Conservation (phyloP, 352 stramenopile genomes). For the Nothophytophthora sp. region DNA sequence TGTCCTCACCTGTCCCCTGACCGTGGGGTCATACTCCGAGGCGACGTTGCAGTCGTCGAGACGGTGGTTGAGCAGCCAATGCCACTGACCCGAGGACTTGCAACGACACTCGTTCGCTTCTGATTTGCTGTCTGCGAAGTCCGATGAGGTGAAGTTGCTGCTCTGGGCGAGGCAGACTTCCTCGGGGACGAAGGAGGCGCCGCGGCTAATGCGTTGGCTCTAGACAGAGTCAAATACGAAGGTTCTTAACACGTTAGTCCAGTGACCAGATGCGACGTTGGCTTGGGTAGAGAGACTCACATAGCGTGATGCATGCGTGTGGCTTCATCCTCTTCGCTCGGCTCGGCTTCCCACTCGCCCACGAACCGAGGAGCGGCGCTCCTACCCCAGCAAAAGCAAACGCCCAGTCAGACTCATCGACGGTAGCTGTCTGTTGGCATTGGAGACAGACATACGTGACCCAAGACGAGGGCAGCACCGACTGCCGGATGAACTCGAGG, state of each 20-base stretch:
- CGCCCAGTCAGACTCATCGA: no score
- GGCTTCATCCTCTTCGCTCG: slow-evolving; percentile 19
- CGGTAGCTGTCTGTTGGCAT: background rate
- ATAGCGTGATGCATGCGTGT: slow-evolving; percentile 10
- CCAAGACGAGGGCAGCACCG: slow-evolving; percentile 66
- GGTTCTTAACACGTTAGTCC: no score
- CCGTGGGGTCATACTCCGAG: slow-evolving; percentile 1
- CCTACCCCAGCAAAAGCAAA: background rate
- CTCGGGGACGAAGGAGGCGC: slow-evolving; percentile 6
- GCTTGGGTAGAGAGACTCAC: slow-evolving; percentile 3
- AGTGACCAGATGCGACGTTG: no score
- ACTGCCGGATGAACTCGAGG: slow-evolving; percentile 79
- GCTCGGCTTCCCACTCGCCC: slow-evolving; percentile 46
- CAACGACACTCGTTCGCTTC: slow-evolving; percentile 1
- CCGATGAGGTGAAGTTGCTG: slow-evolving; percentile 16
- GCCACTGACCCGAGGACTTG: slow-evolving; percentile 15
- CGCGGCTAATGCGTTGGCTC: slow-evolving; percentile 15
- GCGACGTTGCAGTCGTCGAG: slow-evolving; percentile 11
- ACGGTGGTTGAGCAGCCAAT: no score
- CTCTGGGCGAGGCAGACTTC: slow-evolving; percentile 17
- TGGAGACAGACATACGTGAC: slow-evolving; percentile 35
- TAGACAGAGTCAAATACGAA: background rate
- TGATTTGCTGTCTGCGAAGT: no score
- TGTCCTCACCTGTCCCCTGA: slow-evolving; percentile 25
- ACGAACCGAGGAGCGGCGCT: slow-evolving; percentile 30